Conservation (phyloP, 2,329 filamentous ascomycete species). For the Macrophomina phaseolina region DNA sequence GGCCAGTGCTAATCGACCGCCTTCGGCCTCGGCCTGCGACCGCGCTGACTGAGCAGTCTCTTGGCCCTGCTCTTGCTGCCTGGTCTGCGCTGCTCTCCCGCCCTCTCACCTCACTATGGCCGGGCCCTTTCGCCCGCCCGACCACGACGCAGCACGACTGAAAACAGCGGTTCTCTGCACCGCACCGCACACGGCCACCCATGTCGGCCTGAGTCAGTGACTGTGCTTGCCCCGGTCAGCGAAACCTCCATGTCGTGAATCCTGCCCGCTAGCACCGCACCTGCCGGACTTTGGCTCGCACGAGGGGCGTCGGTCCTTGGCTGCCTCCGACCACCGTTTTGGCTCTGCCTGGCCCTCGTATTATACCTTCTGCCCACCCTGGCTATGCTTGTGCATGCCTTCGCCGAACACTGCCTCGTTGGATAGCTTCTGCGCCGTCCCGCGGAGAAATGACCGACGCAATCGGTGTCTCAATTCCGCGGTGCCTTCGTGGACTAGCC, state of each 20-base stretch:
- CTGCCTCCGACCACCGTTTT: neutral
- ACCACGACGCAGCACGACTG: neutral
- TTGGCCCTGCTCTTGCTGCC: neutral
- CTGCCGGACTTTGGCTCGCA: neutral
- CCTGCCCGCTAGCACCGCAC: neutral
- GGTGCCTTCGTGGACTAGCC: too few species aligned
- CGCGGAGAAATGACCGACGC: too few species aligned
- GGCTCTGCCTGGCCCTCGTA: too few species aligned
- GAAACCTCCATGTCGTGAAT: neutral
- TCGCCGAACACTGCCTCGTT: too few species aligned
- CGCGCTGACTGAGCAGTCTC: neutral
- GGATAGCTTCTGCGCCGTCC: too few species aligned
- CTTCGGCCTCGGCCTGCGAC: slow-evolving; percentile 1
- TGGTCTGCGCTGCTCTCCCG: neutral
- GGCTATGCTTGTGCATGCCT: too few species aligned
- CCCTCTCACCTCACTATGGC: neutral
- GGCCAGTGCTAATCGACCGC: neutral
- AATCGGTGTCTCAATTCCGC: too few species aligned
- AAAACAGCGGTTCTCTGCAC: neutral
- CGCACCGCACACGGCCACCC: neutral
- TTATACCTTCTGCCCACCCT: too few species aligned
- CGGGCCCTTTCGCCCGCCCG: neutral
- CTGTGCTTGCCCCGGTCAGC: neutral
- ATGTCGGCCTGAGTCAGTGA: neutral
- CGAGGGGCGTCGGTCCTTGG: neutral